A percentile compares a stretch with the other conserved stretches of the same genome.
Conservation (phyloP, 495 filamentous ascomycete species). For the Emericellopsis terricola region DNA sequence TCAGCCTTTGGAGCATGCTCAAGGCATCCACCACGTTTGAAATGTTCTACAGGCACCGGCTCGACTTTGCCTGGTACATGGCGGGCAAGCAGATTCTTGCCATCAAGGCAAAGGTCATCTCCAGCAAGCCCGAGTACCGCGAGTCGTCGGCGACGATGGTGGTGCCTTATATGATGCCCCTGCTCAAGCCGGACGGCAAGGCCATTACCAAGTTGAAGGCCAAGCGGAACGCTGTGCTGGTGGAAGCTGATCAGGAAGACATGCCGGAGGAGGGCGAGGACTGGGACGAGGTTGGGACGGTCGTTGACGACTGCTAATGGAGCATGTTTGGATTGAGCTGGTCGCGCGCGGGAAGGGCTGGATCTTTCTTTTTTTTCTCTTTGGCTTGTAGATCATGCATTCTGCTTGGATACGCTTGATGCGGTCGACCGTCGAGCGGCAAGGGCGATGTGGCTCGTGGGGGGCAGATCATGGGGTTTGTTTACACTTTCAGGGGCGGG, state of each 20-base stretch:
- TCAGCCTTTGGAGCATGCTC: conserved; percentile 34
- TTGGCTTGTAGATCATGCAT: too few relatives aligned
- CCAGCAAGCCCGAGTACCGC: conserved; percentile 3
- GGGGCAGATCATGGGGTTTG: too few relatives aligned
- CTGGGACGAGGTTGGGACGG: conserved; percentile 1
- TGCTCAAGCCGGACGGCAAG: conserved; percentile 19
- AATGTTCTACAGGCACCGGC: conserved; percentile 14
- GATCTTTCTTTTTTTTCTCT: not conserved
- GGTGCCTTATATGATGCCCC: conserved; percentile 27
- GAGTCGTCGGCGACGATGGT: conserved; percentile 12
- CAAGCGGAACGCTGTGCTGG: not conserved
- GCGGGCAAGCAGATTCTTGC: conserved; percentile 43
- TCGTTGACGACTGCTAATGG: not conserved
- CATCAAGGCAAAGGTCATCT: conserved; percentile 34
- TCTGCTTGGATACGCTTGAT: too few relatives aligned
- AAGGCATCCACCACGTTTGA: conserved; percentile 45
- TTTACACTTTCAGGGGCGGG: too few relatives aligned
- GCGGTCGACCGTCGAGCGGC: too few relatives aligned
- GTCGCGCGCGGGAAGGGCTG: not conserved
- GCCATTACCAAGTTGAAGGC: conserved; percentile 2
- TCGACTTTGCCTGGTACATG: conserved; percentile 40
- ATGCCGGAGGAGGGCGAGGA: conserved; percentile 1
- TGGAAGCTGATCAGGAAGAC: not conserved
- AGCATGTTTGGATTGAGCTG: too few relatives aligned
- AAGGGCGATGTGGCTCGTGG: too few relatives aligned